These are phyloP conservation scores for Ceratobasidium sp. DNA, from an alignment of 1,284 basidiomycete species.

Conservation along the genomic window DNA sequence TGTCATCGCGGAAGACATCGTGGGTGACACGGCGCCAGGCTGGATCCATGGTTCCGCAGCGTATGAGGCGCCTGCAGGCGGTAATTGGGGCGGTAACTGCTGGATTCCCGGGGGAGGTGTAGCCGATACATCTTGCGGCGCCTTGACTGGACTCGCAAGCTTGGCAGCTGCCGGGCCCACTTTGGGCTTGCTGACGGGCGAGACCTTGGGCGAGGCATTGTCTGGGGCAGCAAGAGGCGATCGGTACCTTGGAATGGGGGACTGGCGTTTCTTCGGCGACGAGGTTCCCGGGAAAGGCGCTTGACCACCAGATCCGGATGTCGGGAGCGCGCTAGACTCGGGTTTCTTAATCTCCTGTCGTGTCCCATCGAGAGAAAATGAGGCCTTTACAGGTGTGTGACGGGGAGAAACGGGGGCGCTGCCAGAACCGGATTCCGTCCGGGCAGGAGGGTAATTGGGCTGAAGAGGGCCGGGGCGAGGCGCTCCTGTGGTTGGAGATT, in stretches of 20 bases:
- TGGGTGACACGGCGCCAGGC: conserved; percentile 9
- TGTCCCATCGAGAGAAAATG: not conserved
- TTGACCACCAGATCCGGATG: conserved; percentile 11
- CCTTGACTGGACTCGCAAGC: conserved; percentile 21
- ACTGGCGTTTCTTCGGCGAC: conserved; percentile 31
- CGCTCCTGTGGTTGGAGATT: conserved; percentile 18
- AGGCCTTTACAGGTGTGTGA: not conserved
- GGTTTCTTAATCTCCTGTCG: not conserved
- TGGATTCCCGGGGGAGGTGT: conserved; percentile 11
- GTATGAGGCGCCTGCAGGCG: not conserved
- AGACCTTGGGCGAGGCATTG: not conserved
- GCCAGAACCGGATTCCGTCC: conserved; percentile 27
- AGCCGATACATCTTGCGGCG: not conserved
- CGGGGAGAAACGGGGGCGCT: conserved; percentile 36
- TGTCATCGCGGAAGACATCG: conserved; percentile 11
- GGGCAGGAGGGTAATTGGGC: conserved; percentile 18
- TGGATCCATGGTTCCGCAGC: conserved; percentile 4
- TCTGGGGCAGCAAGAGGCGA: conserved; percentile 11
- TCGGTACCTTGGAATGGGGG: conserved; percentile 12
- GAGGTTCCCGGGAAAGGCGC: conserved; percentile 8
- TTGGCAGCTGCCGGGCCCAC: not conserved
- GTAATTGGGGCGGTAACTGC: conserved; percentile 8
- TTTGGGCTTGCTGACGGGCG: not conserved
- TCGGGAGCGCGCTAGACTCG: conserved; percentile 10
- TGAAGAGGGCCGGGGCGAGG: conserved; percentile 11